These are phyloP conservation scores for Oidiodendron maius DNA, from an alignment of 495 filamentous ascomycete species.

Conservation along the genomic window DNA sequence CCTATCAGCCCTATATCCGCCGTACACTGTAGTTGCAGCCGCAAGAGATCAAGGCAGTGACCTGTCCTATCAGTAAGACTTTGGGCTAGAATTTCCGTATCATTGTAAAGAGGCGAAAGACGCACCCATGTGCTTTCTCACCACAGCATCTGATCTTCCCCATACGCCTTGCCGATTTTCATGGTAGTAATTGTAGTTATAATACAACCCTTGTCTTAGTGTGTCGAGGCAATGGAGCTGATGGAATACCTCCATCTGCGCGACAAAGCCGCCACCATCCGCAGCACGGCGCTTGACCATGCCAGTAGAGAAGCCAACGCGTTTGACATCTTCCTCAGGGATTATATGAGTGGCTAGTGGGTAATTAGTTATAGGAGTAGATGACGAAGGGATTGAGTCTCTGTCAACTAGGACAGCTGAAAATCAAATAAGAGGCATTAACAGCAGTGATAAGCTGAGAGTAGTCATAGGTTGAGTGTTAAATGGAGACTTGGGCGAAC, in stretches of 20 bases:
- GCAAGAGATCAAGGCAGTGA: background rate
- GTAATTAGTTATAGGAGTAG: too few species aligned
- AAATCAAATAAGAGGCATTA: background rate
- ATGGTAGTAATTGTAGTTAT: background rate
- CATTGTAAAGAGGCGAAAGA: too few species aligned
- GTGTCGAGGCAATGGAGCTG: background rate
- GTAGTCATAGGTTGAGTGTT: background rate
- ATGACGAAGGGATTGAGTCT: too few species aligned
- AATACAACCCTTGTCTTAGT: background rate
- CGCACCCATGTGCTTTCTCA: background rate
- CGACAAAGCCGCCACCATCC: background rate
- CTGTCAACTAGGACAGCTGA: too few species aligned
- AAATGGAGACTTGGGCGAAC: background rate
- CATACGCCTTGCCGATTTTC: background rate
- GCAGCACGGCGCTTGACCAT: background rate
- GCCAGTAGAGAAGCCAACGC: background rate
- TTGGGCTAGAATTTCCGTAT: too few species aligned
- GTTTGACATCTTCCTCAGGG: background rate
- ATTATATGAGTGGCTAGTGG: background rate
- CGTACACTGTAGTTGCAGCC: background rate
- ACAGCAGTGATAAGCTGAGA: background rate
- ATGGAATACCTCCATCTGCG: background rate
- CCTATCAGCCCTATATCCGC: background rate
- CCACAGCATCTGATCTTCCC: background rate
- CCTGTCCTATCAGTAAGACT: too few species aligned